These are phyloP conservation scores for Colletotrichum sp. DNA, from an alignment of 2,329 filamentous ascomycete species.

Conservation along the genomic window DNA sequence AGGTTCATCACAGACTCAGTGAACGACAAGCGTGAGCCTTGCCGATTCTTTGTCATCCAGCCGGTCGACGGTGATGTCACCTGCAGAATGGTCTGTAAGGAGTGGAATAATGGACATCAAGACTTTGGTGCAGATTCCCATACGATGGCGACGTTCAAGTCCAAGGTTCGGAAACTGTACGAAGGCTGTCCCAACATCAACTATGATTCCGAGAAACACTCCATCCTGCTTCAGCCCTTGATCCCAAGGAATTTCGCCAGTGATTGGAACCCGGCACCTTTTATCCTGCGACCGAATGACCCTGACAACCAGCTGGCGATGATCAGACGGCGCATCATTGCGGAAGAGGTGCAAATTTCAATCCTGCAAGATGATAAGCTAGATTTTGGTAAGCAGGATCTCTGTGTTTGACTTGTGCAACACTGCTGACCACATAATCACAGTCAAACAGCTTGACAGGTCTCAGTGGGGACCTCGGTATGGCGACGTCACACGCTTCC, in stretches of 20 bases:
- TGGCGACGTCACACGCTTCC: conserved; percentile 3
- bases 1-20: conserved; percentile 1
- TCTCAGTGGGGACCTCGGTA: conserved; percentile 26
- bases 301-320: conserved; percentile 27
- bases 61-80: neutral
- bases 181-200: neutral
- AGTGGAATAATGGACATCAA: neutral
- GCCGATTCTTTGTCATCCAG: conserved; percentile 17
- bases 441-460: neutral
- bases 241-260: neutral
- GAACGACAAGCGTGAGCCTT: neutral
- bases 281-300: conserved; percentile 25
- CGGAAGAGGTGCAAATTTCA: conserved; percentile 21
- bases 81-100: neutral
- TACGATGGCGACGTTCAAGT: neutral
- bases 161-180: neutral
- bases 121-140: neutral
- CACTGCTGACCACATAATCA: neutral
- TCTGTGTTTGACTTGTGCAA: neutral
- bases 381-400: conserved; percentile 1
- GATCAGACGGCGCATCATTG: conserved; percentile 28
- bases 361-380: conserved; percentile 12
- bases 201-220: neutral
- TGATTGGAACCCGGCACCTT: neutral
- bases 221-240: neutral